These are phyloP conservation scores for Poronia punctata DNA, from an alignment of 495 filamentous ascomycete genomes.

Conservation along the genomic window DNA sequence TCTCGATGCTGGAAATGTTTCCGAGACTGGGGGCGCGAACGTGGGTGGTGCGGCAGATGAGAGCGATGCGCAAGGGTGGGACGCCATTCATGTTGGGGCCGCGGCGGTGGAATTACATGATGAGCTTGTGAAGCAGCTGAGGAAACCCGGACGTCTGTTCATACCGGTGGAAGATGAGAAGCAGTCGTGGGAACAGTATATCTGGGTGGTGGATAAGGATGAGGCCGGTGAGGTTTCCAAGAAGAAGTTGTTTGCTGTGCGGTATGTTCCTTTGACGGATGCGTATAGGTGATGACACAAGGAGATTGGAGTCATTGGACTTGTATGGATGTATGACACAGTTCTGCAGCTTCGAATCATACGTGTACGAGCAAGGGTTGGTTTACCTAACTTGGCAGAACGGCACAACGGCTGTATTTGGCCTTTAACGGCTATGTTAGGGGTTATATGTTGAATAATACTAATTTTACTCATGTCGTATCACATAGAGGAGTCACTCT, in stretches of 20 bases:
- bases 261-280: conserved; percentile 93
- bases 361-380: too few species aligned
- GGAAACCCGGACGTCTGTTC: conserved; percentile 72
- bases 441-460: too few species aligned
- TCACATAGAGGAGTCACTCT: too few species aligned
- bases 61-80: conserved; percentile 46
- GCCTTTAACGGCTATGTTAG: too few species aligned
- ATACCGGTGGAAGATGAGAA: conserved; percentile 70
- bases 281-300: conserved; percentile 27
- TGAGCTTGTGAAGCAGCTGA: conserved; percentile 69
- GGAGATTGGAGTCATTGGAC: too few species aligned
- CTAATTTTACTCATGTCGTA: too few species aligned
- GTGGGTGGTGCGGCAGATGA: conserved; percentile 26
- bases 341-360: too few species aligned
- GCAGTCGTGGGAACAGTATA: conserved; percentile 53
- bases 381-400: too few species aligned
- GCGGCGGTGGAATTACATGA: conserved; percentile 70
- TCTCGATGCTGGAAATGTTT: conserved; percentile 16
- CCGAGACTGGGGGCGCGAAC: conserved; percentile 9
- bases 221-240: conserved; percentile 64
- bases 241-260: conserved; percentile 73
- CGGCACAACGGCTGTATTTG: too few species aligned
- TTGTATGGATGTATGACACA: too few species aligned
- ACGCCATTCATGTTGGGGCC: conserved; percentile 95
- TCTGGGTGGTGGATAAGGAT: conserved; percentile 89